These are phyloP conservation scores for Hypoxylon fuscum DNA, from an alignment of 495 filamentous ascomycete species.

Conservation along the genomic window DNA sequence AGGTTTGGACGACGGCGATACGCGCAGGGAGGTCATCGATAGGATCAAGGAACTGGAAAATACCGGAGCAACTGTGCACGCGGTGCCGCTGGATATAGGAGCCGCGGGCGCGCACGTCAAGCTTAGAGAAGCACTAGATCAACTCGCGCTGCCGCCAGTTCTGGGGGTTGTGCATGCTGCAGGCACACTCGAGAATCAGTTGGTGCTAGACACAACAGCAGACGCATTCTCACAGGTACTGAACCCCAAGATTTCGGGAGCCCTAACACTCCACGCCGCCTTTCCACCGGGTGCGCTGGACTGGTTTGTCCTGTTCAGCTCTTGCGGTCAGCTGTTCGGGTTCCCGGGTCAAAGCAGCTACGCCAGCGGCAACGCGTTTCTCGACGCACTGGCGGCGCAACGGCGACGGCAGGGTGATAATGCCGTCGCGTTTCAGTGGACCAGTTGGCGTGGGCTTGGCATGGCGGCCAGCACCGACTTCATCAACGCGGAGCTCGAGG, in stretches of 20 bases:
- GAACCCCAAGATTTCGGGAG: slow-evolving; percentile 53
- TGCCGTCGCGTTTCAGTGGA: slow-evolving; percentile 54
- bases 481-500: slow-evolving; percentile 52
- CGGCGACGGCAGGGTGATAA: slow-evolving; percentile 47
- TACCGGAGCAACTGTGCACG: slow-evolving; percentile 38
- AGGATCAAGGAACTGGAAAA: slow-evolving; percentile 44
- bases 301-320: slow-evolving; percentile 67
- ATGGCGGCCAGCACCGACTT: slow-evolving; percentile 52
- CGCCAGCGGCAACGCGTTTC: slow-evolving; percentile 64
- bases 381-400: slow-evolving; percentile 53
- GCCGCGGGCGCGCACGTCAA: slow-evolving; percentile 16
- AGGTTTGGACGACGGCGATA: background rate
- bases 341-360: slow-evolving; percentile 64
- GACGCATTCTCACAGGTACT: slow-evolving; percentile 47
- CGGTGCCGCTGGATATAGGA: slow-evolving; percentile 42
- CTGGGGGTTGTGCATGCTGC: slow-evolving; percentile 60
- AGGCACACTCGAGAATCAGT: slow-evolving; percentile 53
- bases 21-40: slow-evolving; percentile 1
- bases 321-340: slow-evolving; percentile 59
- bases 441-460: slow-evolving; percentile 55
- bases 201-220: slow-evolving; percentile 47
- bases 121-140: slow-evolving; percentile 35
- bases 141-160: slow-evolving; percentile 45
- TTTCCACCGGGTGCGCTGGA: slow-evolving; percentile 56
- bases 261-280: slow-evolving; percentile 45